Evolutionary conservation across 805 yeast genomes (phyloP).

Genomic region (Zygosaccharomyces pseudorouxii): DNA sequence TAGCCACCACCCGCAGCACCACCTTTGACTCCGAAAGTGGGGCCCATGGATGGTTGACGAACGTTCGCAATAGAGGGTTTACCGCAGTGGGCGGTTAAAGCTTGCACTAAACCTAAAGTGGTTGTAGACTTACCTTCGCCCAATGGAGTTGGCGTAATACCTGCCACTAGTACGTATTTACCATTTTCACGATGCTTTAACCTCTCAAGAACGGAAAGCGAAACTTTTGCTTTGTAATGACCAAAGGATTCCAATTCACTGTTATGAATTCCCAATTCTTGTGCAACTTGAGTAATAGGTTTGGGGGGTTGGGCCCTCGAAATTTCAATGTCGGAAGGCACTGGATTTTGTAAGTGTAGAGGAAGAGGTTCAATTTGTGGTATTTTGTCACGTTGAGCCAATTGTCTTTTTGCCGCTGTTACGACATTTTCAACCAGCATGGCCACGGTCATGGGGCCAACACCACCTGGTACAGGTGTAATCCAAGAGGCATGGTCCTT

Average conservation of each 20-base stretch:
- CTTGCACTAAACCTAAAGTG: conserved; percentile 94
- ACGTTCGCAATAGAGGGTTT: conserved; percentile 87
- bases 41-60: conserved; percentile 98
- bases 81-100: conserved; percentile 84
- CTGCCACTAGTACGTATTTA: conserved; percentile 86
- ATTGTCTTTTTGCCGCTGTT: conserved; percentile 66
- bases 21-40: conserved; percentile 97
- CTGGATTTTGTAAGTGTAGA: conserved; percentile 54
- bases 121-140: conserved; percentile 99
- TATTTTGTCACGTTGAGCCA: conserved; percentile 37
- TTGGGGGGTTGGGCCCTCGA: conserved; percentile 88
- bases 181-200: conserved; percentile 63
- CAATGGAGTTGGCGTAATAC: conserved; percentile 96
- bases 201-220: conserved; percentile 64
- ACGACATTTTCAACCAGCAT: conserved; percentile 84
- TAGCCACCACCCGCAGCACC: conserved; percentile 99
- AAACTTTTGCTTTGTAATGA: conserved; percentile 82
- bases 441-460: conserved; percentile 99
- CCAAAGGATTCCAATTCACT: conserved; percentile 86
- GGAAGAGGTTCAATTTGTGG: conserved; percentile 54
- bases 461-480: conserved; percentile 99
- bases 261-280: conserved; percentile 73
- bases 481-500: conserved; percentile 56
- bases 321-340: conserved; percentile 87
- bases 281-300: conserved; percentile 67